Evolutionary conservation across 2,329 filamentous ascomycete genomes (phyloP).

Genomic region (Fusarium avenaceum): DNA sequence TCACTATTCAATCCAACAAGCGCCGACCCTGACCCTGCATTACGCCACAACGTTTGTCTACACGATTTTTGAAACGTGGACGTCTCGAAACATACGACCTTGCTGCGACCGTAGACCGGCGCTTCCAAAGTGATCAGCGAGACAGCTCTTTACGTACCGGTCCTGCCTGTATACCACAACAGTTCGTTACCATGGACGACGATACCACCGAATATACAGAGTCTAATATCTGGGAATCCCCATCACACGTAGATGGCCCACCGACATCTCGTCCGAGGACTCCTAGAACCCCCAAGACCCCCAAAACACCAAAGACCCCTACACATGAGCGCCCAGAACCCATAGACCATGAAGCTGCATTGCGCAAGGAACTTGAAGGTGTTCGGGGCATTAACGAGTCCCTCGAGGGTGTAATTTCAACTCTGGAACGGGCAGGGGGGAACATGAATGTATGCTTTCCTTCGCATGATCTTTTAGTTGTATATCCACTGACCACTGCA

Average conservation of each 20-base stretch:
- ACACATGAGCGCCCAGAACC: slow-evolving; percentile 62
- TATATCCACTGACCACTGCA: slow-evolving; percentile 41
- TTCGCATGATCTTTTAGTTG: not conserved
- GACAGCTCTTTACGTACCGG: not conserved
- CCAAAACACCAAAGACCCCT: slow-evolving; percentile 64
- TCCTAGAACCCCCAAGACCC: slow-evolving; percentile 58
- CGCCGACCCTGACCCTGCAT: slow-evolving; percentile 34
- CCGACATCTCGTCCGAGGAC: slow-evolving; percentile 52
- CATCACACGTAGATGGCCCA: slow-evolving; percentile 52
- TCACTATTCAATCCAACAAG: slow-evolving; percentile 35
- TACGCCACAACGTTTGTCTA: slow-evolving; percentile 23
- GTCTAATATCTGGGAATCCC: slow-evolving; percentile 64
- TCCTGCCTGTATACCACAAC: not conserved
- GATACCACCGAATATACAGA: slow-evolving; percentile 61
- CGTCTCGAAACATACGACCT: slow-evolving; percentile 29
- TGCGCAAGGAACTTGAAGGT: slow-evolving; percentile 84
- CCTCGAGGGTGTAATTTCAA: slow-evolving; percentile 82
- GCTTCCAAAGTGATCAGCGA: slow-evolving; percentile 22
- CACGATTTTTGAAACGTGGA: slow-evolving; percentile 20
- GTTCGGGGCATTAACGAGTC: slow-evolving; percentile 89
- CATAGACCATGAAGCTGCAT: slow-evolving; percentile 76
- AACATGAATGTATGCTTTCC: slow-evolving; percentile 77
- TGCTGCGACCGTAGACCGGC: slow-evolving; percentile 24
- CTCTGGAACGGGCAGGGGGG: slow-evolving; percentile 77
- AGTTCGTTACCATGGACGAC: slow-evolving; percentile 58